phyloP scores from a whole-genome alignment of 768 basidiomycete genomes.

The Ramaria sp. region DNA sequence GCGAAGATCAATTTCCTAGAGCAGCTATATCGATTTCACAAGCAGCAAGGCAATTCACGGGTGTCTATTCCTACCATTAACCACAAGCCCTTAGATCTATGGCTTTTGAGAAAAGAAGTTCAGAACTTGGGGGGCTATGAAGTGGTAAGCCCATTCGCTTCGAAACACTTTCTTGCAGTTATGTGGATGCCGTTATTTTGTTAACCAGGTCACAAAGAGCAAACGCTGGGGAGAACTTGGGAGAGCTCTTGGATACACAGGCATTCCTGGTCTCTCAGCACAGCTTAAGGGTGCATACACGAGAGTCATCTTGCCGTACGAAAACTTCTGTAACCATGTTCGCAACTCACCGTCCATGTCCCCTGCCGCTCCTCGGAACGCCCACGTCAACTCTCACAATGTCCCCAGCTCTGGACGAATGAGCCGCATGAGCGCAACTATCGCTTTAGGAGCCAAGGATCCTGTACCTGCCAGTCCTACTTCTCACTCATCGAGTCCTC shows the following conservation, averaged over 20 bases:
- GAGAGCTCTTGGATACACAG: slow-evolving; percentile 69
- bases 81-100: slow-evolving; percentile 86
- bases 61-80: slow-evolving; percentile 93
- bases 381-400: slow-evolving; percentile 6
- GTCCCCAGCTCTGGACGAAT: slow-evolving; percentile 23
- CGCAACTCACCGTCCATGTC: slow-evolving; percentile 48
- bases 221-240: slow-evolving; percentile 89
- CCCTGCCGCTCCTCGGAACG: slow-evolving; percentile 16
- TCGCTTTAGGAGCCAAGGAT: slow-evolving; percentile 19
- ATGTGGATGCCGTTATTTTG: slow-evolving; percentile 3
- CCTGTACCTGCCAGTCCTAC: slow-evolving; percentile 66
- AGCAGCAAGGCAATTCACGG: slow-evolving; percentile 85
- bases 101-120: slow-evolving; percentile 88
- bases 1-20: slow-evolving; percentile 97
- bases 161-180: slow-evolving; percentile 15
- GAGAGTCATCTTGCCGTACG: slow-evolving; percentile 91
- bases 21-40: slow-evolving; percentile 92
- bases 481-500: slow-evolving; percentile 64
- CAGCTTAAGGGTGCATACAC: slow-evolving; percentile 86
- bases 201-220: slow-evolving; percentile 57
- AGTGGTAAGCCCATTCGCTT: slow-evolving; percentile 37
- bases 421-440: slow-evolving; percentile 16
- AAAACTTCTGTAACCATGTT: slow-evolving; percentile 74
- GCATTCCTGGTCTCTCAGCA: slow-evolving; percentile 70
- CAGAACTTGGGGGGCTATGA: slow-evolving; percentile 82